Evolutionary conservation across 2,329 filamentous ascomycete genomes (phyloP).

Genomic region (Claviceps quebecensis): DNA sequence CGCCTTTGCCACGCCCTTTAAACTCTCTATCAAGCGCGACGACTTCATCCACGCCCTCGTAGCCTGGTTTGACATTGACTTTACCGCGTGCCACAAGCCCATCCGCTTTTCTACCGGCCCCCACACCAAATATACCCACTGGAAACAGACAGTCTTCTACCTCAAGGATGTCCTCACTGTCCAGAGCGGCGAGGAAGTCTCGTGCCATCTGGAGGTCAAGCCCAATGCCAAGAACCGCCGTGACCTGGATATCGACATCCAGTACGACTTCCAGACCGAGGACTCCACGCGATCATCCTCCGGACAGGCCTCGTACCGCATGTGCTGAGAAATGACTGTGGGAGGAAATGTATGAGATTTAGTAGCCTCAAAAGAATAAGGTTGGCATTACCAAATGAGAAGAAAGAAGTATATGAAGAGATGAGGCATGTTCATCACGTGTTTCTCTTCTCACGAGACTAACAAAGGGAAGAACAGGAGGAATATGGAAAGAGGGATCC

Average conservation of each 20-base stretch:
- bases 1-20: constrained; percentile 68
- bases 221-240: constrained; percentile 91
- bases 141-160: constrained; percentile 99
- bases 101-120: constrained; percentile 94
- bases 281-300: constrained; percentile 55
- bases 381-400: background rate
- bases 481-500: too few relatives aligned
- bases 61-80: constrained; percentile 98
- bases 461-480: too few relatives aligned
- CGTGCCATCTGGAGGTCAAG: constrained; percentile 61
- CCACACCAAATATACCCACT: constrained; percentile 98
- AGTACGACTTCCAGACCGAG: constrained; percentile 65
- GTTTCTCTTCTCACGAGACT: too few relatives aligned
- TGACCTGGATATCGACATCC: constrained; percentile 81
- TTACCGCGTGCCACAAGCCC: constrained; percentile 94
- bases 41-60: constrained; percentile 96
- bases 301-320: constrained; percentile 68
- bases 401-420: background rate
- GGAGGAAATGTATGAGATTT: too few relatives aligned
- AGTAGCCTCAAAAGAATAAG: background rate
- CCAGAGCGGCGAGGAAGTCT: constrained; percentile 69
- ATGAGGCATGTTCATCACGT: too few relatives aligned
- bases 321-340: constrained; percentile 36
- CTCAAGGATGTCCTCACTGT: constrained; percentile 86
- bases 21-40: constrained; percentile 62